Conservation (phyloP, 2,329 filamentous ascomycete species). For the Diaporthe humulicola region DNA sequence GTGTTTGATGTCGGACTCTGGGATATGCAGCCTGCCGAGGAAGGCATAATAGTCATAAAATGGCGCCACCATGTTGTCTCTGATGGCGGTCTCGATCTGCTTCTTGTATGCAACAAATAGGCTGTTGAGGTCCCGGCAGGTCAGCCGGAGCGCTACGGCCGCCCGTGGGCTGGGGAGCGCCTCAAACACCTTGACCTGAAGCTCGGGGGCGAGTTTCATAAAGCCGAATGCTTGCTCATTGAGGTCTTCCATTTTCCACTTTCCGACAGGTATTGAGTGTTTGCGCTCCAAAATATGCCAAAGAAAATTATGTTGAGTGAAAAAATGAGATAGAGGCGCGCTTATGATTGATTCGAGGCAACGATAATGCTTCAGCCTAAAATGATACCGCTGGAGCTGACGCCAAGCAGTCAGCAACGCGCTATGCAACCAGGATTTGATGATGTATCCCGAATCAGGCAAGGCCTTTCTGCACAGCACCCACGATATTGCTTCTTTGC, state of each 20-base stretch:
- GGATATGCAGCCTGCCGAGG: background rate
- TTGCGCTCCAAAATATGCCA: background rate
- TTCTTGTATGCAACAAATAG: background rate
- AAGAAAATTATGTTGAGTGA: no score
- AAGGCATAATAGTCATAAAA: background rate
- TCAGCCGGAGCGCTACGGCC: background rate
- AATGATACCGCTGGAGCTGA: background rate
- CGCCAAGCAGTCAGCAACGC: background rate
- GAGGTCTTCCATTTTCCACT: background rate
- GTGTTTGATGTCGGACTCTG: background rate
- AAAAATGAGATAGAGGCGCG: no score
- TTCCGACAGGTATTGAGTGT: accelerated
- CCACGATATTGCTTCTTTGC: background rate
- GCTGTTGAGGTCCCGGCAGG: background rate
- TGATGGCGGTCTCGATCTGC: background rate
- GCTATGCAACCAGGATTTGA: background rate
- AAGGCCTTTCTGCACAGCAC: background rate
- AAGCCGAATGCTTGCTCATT: no score
- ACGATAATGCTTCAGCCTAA: background rate
- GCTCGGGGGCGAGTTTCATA: background rate
- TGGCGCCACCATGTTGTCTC: background rate
- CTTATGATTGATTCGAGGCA: background rate
- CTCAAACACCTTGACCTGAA: background rate
- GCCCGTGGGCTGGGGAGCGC: background rate
- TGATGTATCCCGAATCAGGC: background rate